Percentiles rank a stretch among this genome's conserved stretches.
Conservation (phyloP, 2,329 filamentous ascomycete species). For the Decorospora gaudefroyi region DNA sequence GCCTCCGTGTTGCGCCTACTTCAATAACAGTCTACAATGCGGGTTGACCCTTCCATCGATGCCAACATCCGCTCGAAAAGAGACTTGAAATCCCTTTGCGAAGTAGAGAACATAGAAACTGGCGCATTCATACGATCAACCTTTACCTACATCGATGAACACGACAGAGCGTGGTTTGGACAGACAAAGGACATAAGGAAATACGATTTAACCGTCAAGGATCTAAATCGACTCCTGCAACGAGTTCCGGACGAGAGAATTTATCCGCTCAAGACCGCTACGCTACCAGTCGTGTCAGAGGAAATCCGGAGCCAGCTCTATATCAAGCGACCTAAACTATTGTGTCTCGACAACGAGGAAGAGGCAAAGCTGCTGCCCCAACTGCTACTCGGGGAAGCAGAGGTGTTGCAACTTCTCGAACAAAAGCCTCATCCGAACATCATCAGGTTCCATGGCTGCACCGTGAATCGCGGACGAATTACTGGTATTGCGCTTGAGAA, state of each 20-base stretch:
- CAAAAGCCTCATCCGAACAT: conserved; percentile 36
- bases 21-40: not conserved
- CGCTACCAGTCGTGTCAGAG: conserved; percentile 10
- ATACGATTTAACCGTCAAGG: conserved; percentile 17
- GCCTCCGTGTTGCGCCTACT: not conserved
- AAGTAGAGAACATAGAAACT: conserved; percentile 20
- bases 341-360: conserved; percentile 30
- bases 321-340: conserved; percentile 40
- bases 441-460: too few species aligned
- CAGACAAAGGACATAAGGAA: conserved; percentile 16
- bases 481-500: too few species aligned
- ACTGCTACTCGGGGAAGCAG: conserved; percentile 32
- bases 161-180: conserved; percentile 23
- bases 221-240: conserved; percentile 4
- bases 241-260: not conserved
- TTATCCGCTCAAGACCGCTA: not conserved
- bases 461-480: too few species aligned
- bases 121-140: conserved; percentile 18
- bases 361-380: conserved; percentile 37
- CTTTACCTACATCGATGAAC: conserved; percentile 22
- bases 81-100: conserved; percentile 17
- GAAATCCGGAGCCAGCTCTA: conserved; percentile 24
- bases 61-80: conserved; percentile 16
- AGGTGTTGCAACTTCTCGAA: conserved; percentile 29
- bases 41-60: not conserved